Evolutionary conservation across 169 alveolate species (phyloP), one percentile per base, ranked within the genome.

Genomic region (Eimeria zaria): DNA sequence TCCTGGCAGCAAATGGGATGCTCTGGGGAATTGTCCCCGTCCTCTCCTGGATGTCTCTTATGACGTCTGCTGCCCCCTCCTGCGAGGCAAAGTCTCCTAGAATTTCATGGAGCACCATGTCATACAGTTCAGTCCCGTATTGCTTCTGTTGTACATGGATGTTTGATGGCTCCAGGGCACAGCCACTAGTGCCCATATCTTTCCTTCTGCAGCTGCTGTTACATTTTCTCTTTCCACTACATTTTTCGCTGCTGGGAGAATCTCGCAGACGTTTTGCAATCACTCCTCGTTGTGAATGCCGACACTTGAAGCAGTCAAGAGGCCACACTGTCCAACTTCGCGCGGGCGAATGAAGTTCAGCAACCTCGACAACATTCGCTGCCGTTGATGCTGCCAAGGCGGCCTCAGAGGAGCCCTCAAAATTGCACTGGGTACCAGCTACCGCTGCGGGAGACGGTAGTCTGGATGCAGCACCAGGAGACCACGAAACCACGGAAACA

Each of bases 1-100:
- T 97, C 33, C 98, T 74, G 64, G 98, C 98, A 36, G 98, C 97
- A 64, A 96, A 96, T 44, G 98, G 99, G 27, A 97, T 98, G 95
- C 98, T 97, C 71, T 97, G 97, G 24, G 98, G 98, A 67, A 95
- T 96, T 60, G 96, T 58, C 67, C 95, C 97, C 78, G 95, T 91
- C 64, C 98, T 95, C 73, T 97, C 96, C 97, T 98, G 99, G 81
- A 98, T 80, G 89, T 98, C 99, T 89, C 97, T 91, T 55, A 97
- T 97, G 73, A 98, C 98, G 89, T 98, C 99, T 30, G 98, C 98
- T 33, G 97, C 98, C 14, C 98, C 99, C 78, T 98, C 99, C 91
- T 98, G 99, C 24, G 98, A 97, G 58, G 98, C 98, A 85, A 98
- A 98, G 96, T 98, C 99, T 11, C 99, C 99, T 48, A 98, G 95